Evolutionary conservation across 129 eudicot genomes (phyloP).

Genomic region (Cynara cardunculus): DNA sequence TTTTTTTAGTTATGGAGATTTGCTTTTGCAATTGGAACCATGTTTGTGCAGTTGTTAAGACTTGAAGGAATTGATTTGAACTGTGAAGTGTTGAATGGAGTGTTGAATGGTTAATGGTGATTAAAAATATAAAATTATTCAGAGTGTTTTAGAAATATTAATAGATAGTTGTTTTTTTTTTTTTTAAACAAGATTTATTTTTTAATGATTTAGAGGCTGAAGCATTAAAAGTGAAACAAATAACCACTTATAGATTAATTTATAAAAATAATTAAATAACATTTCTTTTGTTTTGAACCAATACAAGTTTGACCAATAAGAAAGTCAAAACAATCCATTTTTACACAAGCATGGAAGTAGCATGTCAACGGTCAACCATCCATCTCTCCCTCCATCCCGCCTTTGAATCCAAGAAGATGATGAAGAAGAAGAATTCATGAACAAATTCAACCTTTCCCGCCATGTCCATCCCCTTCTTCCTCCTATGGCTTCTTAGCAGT

Average conservation of each 20-base stretch:
- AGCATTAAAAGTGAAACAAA: too few species aligned
- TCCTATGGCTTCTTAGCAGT: slow-evolving; percentile 51
- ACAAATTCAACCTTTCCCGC: slow-evolving; percentile 14
- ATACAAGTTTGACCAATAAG: neutral
- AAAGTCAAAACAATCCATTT: neutral
- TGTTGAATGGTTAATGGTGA: too few species aligned
- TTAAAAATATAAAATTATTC: too few species aligned
- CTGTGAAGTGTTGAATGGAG: too few species aligned
- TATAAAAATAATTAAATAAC: too few species aligned
- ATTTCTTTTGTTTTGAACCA: neutral
- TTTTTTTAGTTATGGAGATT: slow-evolving; percentile 6
- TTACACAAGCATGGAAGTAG: neutral
- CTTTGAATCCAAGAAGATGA: neutral
- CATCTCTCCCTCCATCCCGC: neutral
- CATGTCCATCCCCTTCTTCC: slow-evolving; percentile 51
- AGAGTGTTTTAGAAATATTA: too few species aligned
- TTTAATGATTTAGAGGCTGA: too few species aligned
- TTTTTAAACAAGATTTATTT: too few species aligned
- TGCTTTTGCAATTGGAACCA: neutral
- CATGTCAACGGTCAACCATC: neutral
- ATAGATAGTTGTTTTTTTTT: too few species aligned
- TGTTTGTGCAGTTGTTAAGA: slow-evolving; percentile 25
- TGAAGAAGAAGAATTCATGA: neutral
- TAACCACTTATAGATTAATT: too few species aligned
- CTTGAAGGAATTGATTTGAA: neutral